A percentile compares a stretch with the other conserved stretches of the same genome.
These are phyloP conservation scores for Leavenworthia alabamica DNA, from an alignment of 345 rosid species.

Conservation along the genomic window DNA sequence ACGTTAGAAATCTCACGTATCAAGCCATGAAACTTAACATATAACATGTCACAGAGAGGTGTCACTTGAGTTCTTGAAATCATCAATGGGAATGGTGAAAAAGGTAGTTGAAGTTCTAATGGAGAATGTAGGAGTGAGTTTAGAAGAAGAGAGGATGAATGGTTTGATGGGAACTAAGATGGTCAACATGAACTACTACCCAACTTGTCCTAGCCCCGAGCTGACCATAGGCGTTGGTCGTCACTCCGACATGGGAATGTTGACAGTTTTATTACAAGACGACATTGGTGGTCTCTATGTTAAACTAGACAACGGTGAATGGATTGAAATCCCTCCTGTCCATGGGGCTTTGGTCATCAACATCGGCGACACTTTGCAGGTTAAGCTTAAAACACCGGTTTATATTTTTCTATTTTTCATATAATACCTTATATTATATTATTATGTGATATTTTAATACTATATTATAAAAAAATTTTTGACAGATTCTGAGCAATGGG, in stretches of 20 bases:
- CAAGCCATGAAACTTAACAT: background rate
- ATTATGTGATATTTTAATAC: background rate
- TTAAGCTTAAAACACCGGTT: background rate
- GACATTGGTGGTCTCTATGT: slow-evolving; percentile 61
- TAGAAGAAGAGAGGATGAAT: slow-evolving; percentile 35
- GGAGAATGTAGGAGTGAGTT: slow-evolving; percentile 36
- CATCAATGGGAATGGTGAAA: slow-evolving; percentile 40
- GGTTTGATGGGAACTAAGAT: slow-evolving; percentile 35
- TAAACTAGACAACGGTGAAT: slow-evolving; percentile 35
- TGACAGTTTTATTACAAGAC: slow-evolving; percentile 53
- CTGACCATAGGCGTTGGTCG: slow-evolving; percentile 57
- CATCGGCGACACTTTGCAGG: slow-evolving; percentile 40
- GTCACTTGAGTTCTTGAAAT: slow-evolving; percentile 39
- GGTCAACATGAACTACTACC: slow-evolving; percentile 61
- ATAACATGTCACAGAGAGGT: slow-evolving; percentile 32
- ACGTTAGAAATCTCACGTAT: background rate
- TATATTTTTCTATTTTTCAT: background rate
- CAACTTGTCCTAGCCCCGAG: slow-evolving; percentile 53
- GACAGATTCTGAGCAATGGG: slow-evolving; percentile 53
- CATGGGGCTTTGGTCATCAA: slow-evolving; percentile 39
- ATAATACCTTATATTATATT: background rate
- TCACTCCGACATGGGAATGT: slow-evolving; percentile 55
- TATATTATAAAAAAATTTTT: background rate
- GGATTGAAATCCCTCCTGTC: slow-evolving; percentile 38
- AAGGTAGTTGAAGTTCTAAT: slow-evolving; percentile 35